Evolutionary conservation across 441 rosid species (phyloP).

Genomic region (Adansonia gregorii): DNA sequence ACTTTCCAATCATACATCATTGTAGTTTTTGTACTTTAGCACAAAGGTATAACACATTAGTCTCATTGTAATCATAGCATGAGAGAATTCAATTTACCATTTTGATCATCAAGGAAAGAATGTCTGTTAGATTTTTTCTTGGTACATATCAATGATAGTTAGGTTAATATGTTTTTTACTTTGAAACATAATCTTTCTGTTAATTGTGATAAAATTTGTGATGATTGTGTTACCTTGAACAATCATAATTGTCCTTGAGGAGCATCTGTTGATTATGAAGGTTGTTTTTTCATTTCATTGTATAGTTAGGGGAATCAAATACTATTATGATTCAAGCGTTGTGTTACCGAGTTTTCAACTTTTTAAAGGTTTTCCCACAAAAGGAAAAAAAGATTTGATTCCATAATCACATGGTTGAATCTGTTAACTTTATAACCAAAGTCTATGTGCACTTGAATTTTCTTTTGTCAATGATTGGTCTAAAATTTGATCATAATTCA

Average conservation of each 20-base stretch:
- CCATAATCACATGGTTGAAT: background rate
- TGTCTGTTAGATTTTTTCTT: background rate
- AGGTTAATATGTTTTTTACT: background rate
- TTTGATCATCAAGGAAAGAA: background rate
- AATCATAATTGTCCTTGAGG: constrained; percentile 1
- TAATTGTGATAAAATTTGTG: background rate
- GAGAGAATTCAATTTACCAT: background rate
- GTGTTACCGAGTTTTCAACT: background rate
- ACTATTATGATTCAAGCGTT: constrained; percentile 12
- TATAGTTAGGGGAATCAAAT: background rate
- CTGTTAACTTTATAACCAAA: background rate
- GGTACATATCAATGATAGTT: background rate
- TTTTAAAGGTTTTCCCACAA: background rate
- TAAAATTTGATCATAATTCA: background rate
- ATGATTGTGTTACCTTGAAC: background rate
- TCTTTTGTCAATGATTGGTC: background rate
- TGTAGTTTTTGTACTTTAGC: background rate
- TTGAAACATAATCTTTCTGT: background rate
- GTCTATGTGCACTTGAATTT: background rate
- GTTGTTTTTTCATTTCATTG: background rate
- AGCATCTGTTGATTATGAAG: background rate
- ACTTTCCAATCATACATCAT: background rate
- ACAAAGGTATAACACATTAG: background rate
- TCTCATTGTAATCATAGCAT: background rate
- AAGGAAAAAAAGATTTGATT: background rate